Evolutionary conservation across 495 filamentous ascomycete genomes (phyloP).

Genomic region (Xylaria curta): DNA sequence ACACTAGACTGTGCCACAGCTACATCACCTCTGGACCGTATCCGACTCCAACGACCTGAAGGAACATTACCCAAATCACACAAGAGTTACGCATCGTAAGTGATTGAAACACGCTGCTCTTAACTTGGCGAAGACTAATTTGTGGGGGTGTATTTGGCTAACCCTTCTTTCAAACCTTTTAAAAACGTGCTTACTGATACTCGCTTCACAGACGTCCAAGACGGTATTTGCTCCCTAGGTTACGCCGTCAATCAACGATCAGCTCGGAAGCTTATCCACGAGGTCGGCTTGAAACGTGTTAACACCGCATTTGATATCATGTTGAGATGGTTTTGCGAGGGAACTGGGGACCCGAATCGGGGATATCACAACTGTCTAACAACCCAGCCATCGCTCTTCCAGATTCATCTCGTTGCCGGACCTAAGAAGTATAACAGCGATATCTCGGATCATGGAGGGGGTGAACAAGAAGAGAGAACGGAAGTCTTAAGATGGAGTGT

Average conservation of each 20-base stretch:
- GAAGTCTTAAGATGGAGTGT: constrained; percentile 42
- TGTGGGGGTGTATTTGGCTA: not conserved
- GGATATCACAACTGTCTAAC: constrained; percentile 40
- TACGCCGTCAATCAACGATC: constrained; percentile 42
- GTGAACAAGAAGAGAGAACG: constrained; percentile 31
- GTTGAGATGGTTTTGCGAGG: constrained; percentile 41
- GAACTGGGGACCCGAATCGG: constrained; percentile 29
- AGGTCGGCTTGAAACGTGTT: constrained; percentile 38
- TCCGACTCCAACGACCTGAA: constrained; percentile 34
- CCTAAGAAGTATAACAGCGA: constrained; percentile 38
- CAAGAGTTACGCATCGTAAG: constrained; percentile 41
- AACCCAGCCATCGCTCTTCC: constrained; percentile 39
- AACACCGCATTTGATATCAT: constrained; percentile 37
- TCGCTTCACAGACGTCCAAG: constrained; percentile 32
- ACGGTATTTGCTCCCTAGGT: constrained; percentile 42
- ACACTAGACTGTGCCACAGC: constrained; percentile 37
- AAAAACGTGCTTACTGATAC: not conserved
- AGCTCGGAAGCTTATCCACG: constrained; percentile 39
- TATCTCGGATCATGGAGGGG: constrained; percentile 40
- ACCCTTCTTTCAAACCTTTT: no score
- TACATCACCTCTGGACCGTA: constrained; percentile 40
- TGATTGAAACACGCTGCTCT: not conserved
- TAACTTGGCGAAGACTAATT: not conserved
- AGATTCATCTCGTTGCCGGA: constrained; percentile 39
- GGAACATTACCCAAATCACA: constrained; percentile 41